A percentile compares a stretch with the other conserved stretches of the same genome.
phyloP scores from a whole-genome alignment of 768 basidiomycete species.

The Jaapia argillacea region DNA sequence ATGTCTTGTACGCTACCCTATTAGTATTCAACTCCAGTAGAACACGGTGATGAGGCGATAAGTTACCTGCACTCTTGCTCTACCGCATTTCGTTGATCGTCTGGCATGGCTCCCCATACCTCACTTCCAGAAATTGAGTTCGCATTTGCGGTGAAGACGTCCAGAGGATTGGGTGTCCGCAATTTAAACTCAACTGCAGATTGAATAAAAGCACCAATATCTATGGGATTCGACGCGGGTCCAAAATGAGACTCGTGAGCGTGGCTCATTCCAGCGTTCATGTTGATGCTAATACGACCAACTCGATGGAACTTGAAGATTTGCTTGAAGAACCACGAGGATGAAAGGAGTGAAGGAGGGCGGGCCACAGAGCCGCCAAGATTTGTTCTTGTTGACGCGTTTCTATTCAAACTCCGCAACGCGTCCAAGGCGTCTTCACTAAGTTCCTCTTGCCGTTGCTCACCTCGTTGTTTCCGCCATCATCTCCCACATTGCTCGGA shows the following conservation, averaged over 20 bases:
- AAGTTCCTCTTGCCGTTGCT: too few relatives aligned
- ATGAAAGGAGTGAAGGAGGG: too few relatives aligned
- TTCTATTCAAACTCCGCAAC: neutral
- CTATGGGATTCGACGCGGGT: slow-evolving; percentile 47
- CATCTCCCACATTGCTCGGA: too few relatives aligned
- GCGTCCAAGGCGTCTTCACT: too few relatives aligned
- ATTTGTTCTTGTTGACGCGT: neutral
- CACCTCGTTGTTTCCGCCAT: too few relatives aligned
- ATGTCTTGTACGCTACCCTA: slow-evolving; percentile 44
- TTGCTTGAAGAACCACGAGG: too few relatives aligned
- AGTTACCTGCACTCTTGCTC: slow-evolving; percentile 25
- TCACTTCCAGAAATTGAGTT: neutral
- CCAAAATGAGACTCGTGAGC: slow-evolving; percentile 48
- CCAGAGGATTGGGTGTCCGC: neutral
- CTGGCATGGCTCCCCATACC: slow-evolving; percentile 6
- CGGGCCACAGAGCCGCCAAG: too few relatives aligned
- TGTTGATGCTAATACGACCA: neutral
- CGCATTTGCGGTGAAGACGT: neutral
- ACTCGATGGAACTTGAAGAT: too few relatives aligned
- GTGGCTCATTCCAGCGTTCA: slow-evolving; percentile 11
- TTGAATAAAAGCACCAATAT: slow-evolving; percentile 35
- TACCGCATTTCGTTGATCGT: slow-evolving; percentile 11
- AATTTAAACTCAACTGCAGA: too few relatives aligned
- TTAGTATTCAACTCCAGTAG: neutral
- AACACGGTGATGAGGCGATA: neutral